A percentile compares a stretch with the other conserved stretches of the same genome.
Evolutionary conservation across 176 grass and related monocot species (phyloP).

Genomic region (Puya raimondii): DNA sequence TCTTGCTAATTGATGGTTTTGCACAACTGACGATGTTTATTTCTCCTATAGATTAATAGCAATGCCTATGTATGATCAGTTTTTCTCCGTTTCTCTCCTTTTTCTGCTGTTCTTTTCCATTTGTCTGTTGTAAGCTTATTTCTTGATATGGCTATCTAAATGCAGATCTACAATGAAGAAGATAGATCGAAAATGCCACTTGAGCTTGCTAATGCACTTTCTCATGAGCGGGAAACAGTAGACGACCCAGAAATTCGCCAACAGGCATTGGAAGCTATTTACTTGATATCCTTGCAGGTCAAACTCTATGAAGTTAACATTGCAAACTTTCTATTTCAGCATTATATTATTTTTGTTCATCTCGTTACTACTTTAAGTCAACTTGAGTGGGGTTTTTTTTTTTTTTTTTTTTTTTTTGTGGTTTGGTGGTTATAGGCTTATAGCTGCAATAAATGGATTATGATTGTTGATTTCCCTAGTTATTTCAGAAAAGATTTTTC

Average conservation of each 20-base stretch:
- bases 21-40: background rate
- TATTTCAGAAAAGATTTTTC: background rate
- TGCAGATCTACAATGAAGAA: conserved; percentile 74
- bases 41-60: background rate
- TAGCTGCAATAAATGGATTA: no score
- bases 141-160: conserved; percentile 7
- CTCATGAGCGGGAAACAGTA: conserved; percentile 73
- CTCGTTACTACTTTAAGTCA: background rate
- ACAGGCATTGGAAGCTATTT: conserved; percentile 75
- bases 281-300: conserved; percentile 91
- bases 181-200: conserved; percentile 85
- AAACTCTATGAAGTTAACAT: background rate
- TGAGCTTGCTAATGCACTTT: conserved; percentile 72
- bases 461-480: background rate
- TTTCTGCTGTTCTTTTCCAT: background rate
- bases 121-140: background rate
- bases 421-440: no score
- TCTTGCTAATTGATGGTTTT: no score
- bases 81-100: background rate
- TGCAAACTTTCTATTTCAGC: background rate
- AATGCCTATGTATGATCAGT: background rate
- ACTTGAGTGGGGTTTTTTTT: background rate
- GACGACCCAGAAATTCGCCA: conserved; percentile 88
- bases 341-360: background rate
- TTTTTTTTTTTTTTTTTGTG: background rate